Conservation (phyloP, 1,139 yeast genomes). For the Pneumocystis murina region DNA sequence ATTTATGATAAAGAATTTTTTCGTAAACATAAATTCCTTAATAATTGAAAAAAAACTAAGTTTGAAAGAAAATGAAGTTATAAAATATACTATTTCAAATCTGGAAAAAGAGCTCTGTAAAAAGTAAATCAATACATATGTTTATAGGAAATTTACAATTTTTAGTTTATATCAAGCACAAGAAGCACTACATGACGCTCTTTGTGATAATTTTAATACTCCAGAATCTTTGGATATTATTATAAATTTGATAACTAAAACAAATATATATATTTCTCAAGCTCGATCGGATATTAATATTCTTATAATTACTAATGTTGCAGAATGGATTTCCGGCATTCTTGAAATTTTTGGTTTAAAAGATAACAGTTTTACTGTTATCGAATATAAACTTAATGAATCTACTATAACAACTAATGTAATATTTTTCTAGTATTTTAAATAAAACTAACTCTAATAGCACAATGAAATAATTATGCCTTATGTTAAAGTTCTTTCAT, state of each 20-base stretch:
- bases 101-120: slow-evolving; percentile 32
- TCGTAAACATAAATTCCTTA: slow-evolving; percentile 69
- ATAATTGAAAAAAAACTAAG: slow-evolving; percentile 39
- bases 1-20: slow-evolving; percentile 43
- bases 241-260: slow-evolving; percentile 50
- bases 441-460: background rate
- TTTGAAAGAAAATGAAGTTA: slow-evolving; percentile 29
- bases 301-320: slow-evolving; percentile 46
- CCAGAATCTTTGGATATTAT: slow-evolving; percentile 56
- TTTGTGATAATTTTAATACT: slow-evolving; percentile 76
- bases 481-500: slow-evolving; percentile 58
- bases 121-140: background rate
- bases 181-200: slow-evolving; percentile 54
- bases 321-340: slow-evolving; percentile 57
- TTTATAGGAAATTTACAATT: slow-evolving; percentile 24
- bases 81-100: slow-evolving; percentile 40
- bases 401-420: slow-evolving; percentile 10
- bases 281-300: slow-evolving; percentile 38
- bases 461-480: slow-evolving; percentile 55
- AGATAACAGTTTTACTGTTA: slow-evolving; percentile 38
- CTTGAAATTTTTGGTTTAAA: slow-evolving; percentile 63
- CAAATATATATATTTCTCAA: slow-evolving; percentile 56
- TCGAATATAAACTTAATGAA: slow-evolving; percentile 51
- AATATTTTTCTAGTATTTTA: slow-evolving; percentile 29
- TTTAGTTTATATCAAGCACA: slow-evolving; percentile 40